A percentile compares a stretch with the other conserved stretches of the same genome.
Evolutionary conservation across 495 filamentous ascomycete genomes (phyloP).

Genomic region (Corynascus novoguineensis): DNA sequence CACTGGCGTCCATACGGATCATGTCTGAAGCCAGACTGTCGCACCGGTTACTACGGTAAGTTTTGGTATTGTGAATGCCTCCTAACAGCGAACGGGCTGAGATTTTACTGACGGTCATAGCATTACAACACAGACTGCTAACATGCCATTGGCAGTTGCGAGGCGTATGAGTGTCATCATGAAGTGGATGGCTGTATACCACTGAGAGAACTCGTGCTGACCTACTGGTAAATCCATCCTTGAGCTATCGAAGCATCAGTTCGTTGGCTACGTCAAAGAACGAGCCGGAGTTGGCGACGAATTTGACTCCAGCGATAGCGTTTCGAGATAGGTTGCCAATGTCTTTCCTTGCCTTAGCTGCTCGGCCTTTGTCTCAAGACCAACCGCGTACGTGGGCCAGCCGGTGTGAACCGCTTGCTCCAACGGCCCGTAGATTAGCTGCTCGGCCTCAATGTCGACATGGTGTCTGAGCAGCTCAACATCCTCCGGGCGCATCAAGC

Average conservation of each 20-base stretch:
- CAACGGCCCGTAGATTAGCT: slow-evolving; percentile 19
- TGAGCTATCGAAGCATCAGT: not conserved
- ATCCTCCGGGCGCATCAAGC: slow-evolving; percentile 23
- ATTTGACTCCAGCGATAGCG: slow-evolving; percentile 14
- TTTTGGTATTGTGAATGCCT: no score
- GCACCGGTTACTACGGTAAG: no score
- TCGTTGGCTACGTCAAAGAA: slow-evolving; percentile 8
- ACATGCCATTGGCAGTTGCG: no score
- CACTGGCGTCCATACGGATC: no score
- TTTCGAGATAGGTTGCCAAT: slow-evolving; percentile 17
- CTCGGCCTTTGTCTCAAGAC: slow-evolving; percentile 16
- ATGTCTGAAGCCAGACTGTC: no score
- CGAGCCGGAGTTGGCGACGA: not conserved
- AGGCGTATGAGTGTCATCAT: no score
- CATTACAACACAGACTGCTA: no score
- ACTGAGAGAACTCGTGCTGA: not conserved
- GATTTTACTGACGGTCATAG: no score
- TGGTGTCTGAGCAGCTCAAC: slow-evolving; percentile 20
- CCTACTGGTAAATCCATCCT: not conserved
- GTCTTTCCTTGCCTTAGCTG: slow-evolving; percentile 7
- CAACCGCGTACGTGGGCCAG: slow-evolving; percentile 23
- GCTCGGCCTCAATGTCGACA: slow-evolving; percentile 20
- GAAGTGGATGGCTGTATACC: not conserved
- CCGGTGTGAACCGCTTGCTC: slow-evolving; percentile 23
- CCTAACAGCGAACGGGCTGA: no score